Percentiles rank a stretch among this genome's conserved stretches.
Evolutionary conservation across 805 yeast species (phyloP).

Genomic region (Saccharomycopsis lassenensis): DNA sequence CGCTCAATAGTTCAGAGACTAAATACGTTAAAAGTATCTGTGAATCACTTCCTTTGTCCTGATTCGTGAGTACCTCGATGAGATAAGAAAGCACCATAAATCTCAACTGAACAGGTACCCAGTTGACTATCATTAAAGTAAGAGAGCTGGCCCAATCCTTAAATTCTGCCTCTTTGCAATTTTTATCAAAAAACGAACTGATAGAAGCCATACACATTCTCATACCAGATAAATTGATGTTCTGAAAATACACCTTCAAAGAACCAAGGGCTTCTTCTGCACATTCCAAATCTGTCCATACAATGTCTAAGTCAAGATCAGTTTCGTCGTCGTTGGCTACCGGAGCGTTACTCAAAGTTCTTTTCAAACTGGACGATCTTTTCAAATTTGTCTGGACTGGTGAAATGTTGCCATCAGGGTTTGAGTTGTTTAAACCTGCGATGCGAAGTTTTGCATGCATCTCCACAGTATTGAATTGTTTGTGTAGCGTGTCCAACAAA

Average conservation of each 20-base stretch:
- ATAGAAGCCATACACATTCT: conserved; percentile 44
- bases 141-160: conserved; percentile 44
- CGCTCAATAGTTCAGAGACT: conserved; percentile 51
- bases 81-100: conserved; percentile 49
- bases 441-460: no score
- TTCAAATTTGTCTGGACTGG: no score
- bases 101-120: conserved; percentile 73
- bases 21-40: conserved; percentile 35
- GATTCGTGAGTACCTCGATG: conserved; percentile 21
- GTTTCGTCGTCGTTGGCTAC: conserved; percentile 7
- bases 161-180: conserved; percentile 21
- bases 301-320: conserved; percentile 11
- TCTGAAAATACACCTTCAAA: conserved; percentile 50
- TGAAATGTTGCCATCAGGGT: conserved; percentile 2
- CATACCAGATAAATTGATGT: conserved; percentile 52
- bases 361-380: not conserved
- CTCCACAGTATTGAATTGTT: no score
- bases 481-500: no score
- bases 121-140: conserved; percentile 54
- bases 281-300: conserved; percentile 13
- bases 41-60: conserved; percentile 7
- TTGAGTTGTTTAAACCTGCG: conserved; percentile 6
- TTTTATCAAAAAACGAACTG: conserved; percentile 31
- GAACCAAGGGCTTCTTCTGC: conserved; percentile 26
- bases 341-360: not conserved